Evolutionary conservation across 371 early-diverging fungal species (phyloP).

Genomic region (Rhizopus sp.): DNA sequence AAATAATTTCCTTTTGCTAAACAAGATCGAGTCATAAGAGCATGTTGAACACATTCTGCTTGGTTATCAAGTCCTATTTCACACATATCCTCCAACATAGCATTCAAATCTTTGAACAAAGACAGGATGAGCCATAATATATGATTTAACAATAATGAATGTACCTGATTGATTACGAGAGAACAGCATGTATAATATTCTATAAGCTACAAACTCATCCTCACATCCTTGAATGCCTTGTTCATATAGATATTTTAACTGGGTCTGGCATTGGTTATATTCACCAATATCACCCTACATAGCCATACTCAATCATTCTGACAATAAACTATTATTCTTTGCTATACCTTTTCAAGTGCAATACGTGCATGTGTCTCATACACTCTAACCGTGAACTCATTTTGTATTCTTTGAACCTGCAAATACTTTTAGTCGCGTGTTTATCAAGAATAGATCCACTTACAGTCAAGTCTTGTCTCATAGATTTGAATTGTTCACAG

Average conservation of each 20-base stretch:
- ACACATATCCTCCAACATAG: conserved; percentile 67
- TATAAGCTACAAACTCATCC: conserved; percentile 90
- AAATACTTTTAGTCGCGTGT: background rate
- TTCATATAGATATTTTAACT: conserved; percentile 86
- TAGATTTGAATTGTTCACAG: conserved; percentile 75
- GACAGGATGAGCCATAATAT: background rate
- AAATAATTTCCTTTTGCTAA: conserved; percentile 83
- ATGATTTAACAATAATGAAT: background rate
- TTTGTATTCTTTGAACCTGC: conserved; percentile 89
- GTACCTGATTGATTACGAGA: conserved; percentile 84
- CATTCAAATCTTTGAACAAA: conserved; percentile 66
- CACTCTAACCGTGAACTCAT: conserved; percentile 89
- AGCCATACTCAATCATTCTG: background rate
- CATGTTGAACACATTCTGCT: conserved; percentile 71
- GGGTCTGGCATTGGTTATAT: conserved; percentile 96
- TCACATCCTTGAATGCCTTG: conserved; percentile 66
- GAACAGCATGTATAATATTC: conserved; percentile 87
- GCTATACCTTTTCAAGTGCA: conserved; percentile 84
- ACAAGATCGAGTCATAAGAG: conserved; percentile 79
- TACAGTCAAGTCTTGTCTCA: conserved; percentile 92
- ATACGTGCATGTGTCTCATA: conserved; percentile 95
- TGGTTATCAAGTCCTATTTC: conserved; percentile 58
- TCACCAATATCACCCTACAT: conserved; percentile 90
- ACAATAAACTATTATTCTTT: background rate
- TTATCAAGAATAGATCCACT: conserved; percentile 9